Evolutionary conservation across 2,329 filamentous ascomycete genomes (phyloP).

Genomic region (Neoascochyta sp.): DNA sequence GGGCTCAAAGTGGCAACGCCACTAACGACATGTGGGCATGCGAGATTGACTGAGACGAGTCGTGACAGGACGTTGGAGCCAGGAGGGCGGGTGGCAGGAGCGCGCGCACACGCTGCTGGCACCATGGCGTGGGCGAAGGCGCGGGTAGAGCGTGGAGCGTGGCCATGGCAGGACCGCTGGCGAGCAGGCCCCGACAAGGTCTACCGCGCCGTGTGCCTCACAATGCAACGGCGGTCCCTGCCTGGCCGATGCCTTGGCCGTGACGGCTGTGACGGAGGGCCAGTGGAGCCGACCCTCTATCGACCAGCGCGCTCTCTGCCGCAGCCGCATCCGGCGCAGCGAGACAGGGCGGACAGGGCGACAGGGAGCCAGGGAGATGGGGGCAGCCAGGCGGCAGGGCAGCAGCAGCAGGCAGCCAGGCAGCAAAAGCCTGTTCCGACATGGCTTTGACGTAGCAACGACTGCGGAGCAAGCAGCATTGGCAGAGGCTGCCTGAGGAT

Average conservation of each 20-base stretch:
- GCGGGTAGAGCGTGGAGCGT: conserved; percentile 5
- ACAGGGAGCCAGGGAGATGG: too few relatives aligned
- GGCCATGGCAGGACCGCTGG: conserved; percentile 6
- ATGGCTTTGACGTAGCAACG: not conserved
- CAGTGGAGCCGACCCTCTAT: too few relatives aligned
- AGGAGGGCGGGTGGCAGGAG: conserved; percentile 22
- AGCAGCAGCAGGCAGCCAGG: too few relatives aligned
- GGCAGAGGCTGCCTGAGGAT: conserved; percentile 36
- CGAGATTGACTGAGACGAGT: conserved; percentile 32
- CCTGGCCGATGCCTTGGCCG: conserved; percentile 28
- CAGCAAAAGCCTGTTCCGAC: conserved; percentile 1
- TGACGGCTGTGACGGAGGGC: conserved; percentile 14
- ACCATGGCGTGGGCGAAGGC: conserved; percentile 8
- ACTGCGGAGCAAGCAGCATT: too few relatives aligned
- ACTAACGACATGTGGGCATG: conserved; percentile 30
- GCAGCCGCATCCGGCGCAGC: too few relatives aligned
- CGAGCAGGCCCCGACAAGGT: conserved; percentile 7
- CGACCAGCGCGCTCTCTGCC: too few relatives aligned
- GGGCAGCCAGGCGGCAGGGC: too few relatives aligned
- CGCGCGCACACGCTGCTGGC: conserved; percentile 7
- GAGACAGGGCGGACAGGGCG: too few relatives aligned
- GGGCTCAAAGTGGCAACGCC: conserved; percentile 33
- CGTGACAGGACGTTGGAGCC: conserved; percentile 22
- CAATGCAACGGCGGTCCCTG: conserved; percentile 19
- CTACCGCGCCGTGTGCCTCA: conserved; percentile 22